Evolutionary conservation across 345 rosid genomes (phyloP).

Genomic region (Raphanus raphanistrum): DNA sequence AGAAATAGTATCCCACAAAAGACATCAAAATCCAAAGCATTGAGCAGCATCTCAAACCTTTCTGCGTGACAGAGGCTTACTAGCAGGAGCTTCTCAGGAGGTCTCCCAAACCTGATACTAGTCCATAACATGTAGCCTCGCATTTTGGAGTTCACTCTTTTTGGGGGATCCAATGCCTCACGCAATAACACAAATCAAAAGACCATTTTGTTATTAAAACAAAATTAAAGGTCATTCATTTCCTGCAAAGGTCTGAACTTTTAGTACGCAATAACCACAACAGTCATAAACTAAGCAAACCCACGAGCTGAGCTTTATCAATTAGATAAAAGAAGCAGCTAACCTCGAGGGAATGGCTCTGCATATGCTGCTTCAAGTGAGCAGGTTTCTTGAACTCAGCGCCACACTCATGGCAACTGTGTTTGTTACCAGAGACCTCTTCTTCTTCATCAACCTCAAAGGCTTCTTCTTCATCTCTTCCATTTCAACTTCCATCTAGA

Average conservation of each 20-base stretch:
- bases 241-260: slow-evolving; percentile 51
- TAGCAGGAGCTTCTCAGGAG: slow-evolving; percentile 99
- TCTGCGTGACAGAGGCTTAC: slow-evolving; percentile 84
- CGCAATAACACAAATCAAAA: slow-evolving; percentile 42
- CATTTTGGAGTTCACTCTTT: slow-evolving; percentile 94
- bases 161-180: slow-evolving; percentile 99
- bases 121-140: slow-evolving; percentile 82
- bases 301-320: background rate
- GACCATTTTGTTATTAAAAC: background rate
- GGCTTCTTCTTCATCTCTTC: slow-evolving; percentile 36
- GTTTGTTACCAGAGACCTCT: slow-evolving; percentile 25
- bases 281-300: background rate
- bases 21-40: background rate
- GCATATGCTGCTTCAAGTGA: slow-evolving; percentile 79
- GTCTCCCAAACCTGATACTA: slow-evolving; percentile 99
- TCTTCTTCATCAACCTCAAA: slow-evolving; percentile 24
- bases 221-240: slow-evolving; percentile 16
- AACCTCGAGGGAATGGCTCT: slow-evolving; percentile 78
- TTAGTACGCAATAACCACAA: background rate
- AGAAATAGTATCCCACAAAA: background rate
- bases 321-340: background rate
- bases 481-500: slow-evolving; percentile 51
- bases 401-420: slow-evolving; percentile 67
- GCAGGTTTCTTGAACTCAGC: slow-evolving; percentile 79
- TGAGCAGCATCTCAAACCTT: slow-evolving; percentile 5